Base-by-base conservation (phyloP, 805 yeast species). In the Kazachstania viticola region DNA sequence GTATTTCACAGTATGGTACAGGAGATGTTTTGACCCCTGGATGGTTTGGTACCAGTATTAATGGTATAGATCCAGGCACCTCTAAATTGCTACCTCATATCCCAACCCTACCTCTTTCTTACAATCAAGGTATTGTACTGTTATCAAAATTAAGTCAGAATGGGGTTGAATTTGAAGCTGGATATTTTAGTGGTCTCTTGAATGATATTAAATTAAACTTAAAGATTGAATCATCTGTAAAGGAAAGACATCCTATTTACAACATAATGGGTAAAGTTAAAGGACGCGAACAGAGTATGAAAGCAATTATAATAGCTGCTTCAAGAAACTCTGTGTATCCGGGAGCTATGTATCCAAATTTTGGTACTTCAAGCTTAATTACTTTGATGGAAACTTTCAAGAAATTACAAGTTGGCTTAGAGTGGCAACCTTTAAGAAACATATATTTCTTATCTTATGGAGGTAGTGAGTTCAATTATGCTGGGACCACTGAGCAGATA, bases 391-490 rank as follows among this genome's bases (percentile, higher is more conserved):
- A 77, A 33, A 51, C 79, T 0, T 71, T 85, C 32, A 71, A 82
- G n/a, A 61, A 71, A 17, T 56, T 84, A 51, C 73, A 69, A 35
- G 62, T 69, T 31, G 61, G 73, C 24, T 67, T 66, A 42, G 70
- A 74, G 36, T 87, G 96, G 95, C 61, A 62, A 27, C 95, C 96
- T 0, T 51, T 83, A 18, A 67, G 96, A 51, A 64, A 85, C 2
- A 75, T 87, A n/a, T 75, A 76, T 45, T 84, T 87, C 57, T 73
- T 74, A 0, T 81, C 94, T 0, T 81, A 79, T 59, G 93, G 85
- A 45, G 95, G 80, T 1, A 60, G 79, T 0, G 73, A 75, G 36
- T 83, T 78, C 41, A 85, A 84, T 48, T 61, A 67, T 43, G 93
- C 88, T 0, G 96, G 96, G 0, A 64, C 81, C 11, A 65, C 85